Percentiles rank a stretch among this genome's conserved stretches.
phyloP scores from a whole-genome alignment of 1,284 basidiomycete genomes.

The Rhodofomes roseus region DNA sequence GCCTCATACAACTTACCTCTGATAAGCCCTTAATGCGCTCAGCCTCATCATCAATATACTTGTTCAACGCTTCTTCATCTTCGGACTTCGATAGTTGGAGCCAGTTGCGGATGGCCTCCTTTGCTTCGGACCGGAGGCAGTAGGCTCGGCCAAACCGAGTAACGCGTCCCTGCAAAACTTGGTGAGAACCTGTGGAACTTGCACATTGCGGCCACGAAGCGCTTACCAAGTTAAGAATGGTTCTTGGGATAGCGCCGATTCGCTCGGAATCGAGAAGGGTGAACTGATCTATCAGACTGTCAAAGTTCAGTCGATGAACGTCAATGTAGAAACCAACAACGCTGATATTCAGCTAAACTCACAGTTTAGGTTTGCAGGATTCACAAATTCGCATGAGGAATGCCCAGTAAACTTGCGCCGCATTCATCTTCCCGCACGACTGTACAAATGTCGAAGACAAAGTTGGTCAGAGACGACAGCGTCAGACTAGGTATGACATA shows the following conservation, averaged over 20 bases:
- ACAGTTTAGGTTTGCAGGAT: neutral
- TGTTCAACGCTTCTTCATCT: no score
- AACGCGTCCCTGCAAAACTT: neutral
- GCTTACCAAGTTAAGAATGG: no score
- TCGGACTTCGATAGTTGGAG: neutral
- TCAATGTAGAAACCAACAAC: neutral
- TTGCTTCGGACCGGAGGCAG: neutral
- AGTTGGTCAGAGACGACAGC: neutral
- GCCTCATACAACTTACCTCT: no score
- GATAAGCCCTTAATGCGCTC: no score
- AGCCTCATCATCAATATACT: no score
- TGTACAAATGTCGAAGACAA: neutral
- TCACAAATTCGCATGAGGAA: neutral
- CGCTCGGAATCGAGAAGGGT: neutral
- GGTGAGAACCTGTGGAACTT: no score
- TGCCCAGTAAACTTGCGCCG: neutral
- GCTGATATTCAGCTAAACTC: neutral
- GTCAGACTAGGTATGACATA: neutral
- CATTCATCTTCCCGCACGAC: neutral
- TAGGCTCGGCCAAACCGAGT: neutral
- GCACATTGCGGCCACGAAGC: no score
- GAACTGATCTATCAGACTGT: neutral
- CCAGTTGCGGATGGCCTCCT: neutral
- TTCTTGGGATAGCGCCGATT: no score
- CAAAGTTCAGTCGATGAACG: no score